A percentile compares a stretch with the other conserved stretches of the same genome.
Evolutionary conservation across 345 rosid species (phyloP).

Genomic region (Brassica nigra): DNA sequence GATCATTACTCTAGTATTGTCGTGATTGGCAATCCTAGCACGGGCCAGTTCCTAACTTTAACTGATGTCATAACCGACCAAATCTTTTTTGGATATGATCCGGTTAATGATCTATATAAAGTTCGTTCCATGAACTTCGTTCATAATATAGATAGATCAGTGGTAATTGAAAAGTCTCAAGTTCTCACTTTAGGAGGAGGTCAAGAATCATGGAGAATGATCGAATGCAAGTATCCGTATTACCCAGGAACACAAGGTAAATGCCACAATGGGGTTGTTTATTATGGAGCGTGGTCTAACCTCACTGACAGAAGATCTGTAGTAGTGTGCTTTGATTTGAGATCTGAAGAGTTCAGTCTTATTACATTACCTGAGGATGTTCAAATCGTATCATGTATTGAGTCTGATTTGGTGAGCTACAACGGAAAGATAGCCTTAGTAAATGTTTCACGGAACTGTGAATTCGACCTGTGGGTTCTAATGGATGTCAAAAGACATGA

Average conservation of each 20-base stretch:
- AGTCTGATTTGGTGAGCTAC: not conserved
- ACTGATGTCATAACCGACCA: not conserved
- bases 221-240: not conserved
- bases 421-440: not conserved
- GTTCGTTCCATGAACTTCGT: not conserved
- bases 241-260: not conserved
- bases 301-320: not conserved
- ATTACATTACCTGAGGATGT: not conserved
- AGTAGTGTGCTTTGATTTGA: not conserved
- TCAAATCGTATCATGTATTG: not conserved
- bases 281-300: not conserved
- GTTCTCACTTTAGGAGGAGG: not conserved
- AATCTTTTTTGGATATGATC: not conserved
- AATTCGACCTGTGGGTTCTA: not conserved
- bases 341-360: not conserved
- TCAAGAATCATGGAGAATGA: not conserved
- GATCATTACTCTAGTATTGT: not conserved
- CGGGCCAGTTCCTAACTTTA: not conserved
- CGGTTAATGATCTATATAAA: not conserved
- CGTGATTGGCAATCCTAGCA: not conserved
- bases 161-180: not conserved
- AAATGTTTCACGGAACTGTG: not conserved
- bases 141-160: too few relatives aligned
- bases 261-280: not conserved
- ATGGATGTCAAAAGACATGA: not conserved